Conservation (phyloP, 2,329 filamentous ascomycete genomes). For the Ophiostoma ips region DNA sequence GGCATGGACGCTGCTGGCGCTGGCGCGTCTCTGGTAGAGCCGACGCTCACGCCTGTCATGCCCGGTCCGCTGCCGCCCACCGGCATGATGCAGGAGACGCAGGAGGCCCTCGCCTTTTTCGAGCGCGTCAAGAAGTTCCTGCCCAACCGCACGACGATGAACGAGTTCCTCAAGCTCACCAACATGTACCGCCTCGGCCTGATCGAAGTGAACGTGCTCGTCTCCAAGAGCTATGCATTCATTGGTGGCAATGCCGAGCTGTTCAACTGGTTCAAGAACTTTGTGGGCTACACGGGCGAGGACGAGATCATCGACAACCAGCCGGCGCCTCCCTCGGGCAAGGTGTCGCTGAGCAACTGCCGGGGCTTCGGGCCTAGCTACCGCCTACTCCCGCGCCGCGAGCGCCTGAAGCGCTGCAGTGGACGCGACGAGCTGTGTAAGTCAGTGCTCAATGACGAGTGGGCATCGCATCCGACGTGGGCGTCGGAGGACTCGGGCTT, state of each 20-base stretch:
- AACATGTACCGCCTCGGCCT: constrained; percentile 90
- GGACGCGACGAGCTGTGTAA: constrained; percentile 91
- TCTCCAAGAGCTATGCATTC: constrained; percentile 71
- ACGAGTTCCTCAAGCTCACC: constrained; percentile 92
- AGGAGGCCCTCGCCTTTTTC: constrained; percentile 86
- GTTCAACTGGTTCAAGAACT: constrained; percentile 76
- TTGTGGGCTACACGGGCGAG: constrained; percentile 63
- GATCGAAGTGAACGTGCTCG: constrained; percentile 70
- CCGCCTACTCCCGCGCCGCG: constrained; percentile 71
- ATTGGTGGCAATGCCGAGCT: constrained; percentile 81
- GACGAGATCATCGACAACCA: constrained; percentile 70
- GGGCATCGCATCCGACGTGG: constrained; percentile 98
- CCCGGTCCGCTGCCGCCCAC: constrained; percentile 76
- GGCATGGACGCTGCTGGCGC: constrained; percentile 40
- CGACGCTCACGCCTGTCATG: constrained; percentile 74
- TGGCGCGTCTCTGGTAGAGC: constrained; percentile 51
- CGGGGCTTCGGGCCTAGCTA: constrained; percentile 94
- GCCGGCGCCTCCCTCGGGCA: constrained; percentile 58
- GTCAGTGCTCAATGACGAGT: constrained; percentile 88
- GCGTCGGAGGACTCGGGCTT: constrained; percentile 96
- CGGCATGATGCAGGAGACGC: constrained; percentile 55
- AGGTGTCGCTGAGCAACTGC: constrained; percentile 90
- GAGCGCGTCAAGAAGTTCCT: constrained; percentile 95
- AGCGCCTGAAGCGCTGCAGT: constrained; percentile 81
- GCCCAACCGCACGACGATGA: constrained; percentile 80